Percentiles rank a stretch among this genome's conserved stretches.
phyloP scores from a whole-genome alignment of 768 basidiomycete species.

The Termitomyces sp. region DNA sequence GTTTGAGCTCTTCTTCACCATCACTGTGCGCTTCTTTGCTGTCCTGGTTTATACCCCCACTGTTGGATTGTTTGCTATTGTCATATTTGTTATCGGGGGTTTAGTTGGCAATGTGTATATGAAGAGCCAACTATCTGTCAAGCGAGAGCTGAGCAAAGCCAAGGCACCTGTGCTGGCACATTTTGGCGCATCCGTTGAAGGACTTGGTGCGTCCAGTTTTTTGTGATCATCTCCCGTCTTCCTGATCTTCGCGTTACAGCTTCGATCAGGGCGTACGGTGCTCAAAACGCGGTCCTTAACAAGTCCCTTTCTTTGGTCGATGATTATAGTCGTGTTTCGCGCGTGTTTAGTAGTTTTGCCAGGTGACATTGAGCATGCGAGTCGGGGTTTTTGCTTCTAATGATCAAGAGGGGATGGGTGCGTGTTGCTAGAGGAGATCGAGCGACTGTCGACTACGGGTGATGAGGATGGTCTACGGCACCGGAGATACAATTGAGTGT shows the following conservation, averaged over 20 bases:
- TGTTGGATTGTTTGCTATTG: slow-evolving; percentile 5
- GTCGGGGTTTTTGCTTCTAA: too few relatives aligned
- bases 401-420: too few relatives aligned
- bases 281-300: slow-evolving; percentile 40
- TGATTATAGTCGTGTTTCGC: slow-evolving; percentile 39
- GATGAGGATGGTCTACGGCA: too few relatives aligned
- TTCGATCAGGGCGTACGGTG: slow-evolving; percentile 64
- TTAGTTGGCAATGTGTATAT: slow-evolving; percentile 39
- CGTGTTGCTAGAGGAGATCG: too few relatives aligned
- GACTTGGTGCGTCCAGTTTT: slow-evolving; percentile 28
- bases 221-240: neutral
- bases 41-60: slow-evolving; percentile 6
- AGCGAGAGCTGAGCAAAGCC: slow-evolving; percentile 42
- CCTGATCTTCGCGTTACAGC: slow-evolving; percentile 18
- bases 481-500: too few relatives aligned
- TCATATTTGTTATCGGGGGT: slow-evolving; percentile 30
- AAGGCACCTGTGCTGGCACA: slow-evolving; percentile 24
- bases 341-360: slow-evolving; percentile 43
- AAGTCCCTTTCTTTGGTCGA: slow-evolving; percentile 49
- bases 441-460: too few relatives aligned
- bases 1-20: slow-evolving; percentile 4
- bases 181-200: slow-evolving; percentile 54
- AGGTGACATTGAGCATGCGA: too few relatives aligned
- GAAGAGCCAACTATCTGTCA: slow-evolving; percentile 42
- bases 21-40: slow-evolving; percentile 6